A percentile compares a stretch with the other conserved stretches of the same genome.
Evolutionary conservation across 306 rosid genomes (phyloP).

Genomic region (Vigna reflexopilosa): DNA sequence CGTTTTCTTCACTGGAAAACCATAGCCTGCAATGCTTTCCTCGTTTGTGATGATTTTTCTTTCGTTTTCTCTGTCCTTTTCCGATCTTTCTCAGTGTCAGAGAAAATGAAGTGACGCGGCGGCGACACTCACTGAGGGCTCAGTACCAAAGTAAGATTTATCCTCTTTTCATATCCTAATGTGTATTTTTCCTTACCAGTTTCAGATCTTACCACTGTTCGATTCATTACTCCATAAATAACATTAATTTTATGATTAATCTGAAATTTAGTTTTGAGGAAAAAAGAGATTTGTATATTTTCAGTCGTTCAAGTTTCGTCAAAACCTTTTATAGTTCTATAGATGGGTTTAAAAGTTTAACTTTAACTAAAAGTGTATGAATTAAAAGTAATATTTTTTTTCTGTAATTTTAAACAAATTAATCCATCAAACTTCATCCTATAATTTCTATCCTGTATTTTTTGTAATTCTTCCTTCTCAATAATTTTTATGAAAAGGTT

Average conservation of each 20-base stretch:
- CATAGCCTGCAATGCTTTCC: too few species aligned
- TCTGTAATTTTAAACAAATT: background rate
- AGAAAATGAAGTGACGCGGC: constrained; percentile 30
- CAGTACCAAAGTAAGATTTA: constrained; percentile 35
- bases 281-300: too few species aligned
- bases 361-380: too few species aligned
- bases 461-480: background rate
- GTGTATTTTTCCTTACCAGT: too few species aligned
- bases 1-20: too few species aligned
- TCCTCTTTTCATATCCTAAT: background rate
- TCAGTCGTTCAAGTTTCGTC: too few species aligned
- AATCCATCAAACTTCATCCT: too few species aligned
- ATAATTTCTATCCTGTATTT: background rate
- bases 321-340: too few species aligned
- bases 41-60: background rate
- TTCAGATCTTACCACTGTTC: background rate
- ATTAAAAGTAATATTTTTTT: too few species aligned
- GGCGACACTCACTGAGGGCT: background rate
- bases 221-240: background rate
- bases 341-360: too few species aligned
- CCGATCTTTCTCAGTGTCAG: constrained; percentile 32
- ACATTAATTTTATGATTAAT: too few species aligned
- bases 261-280: too few species aligned
- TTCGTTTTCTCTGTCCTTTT: background rate
- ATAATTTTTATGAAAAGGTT: background rate